Evolutionary conservation across 2,329 filamentous ascomycete genomes (phyloP).

Genomic region (Westerdykella aurantiaca): DNA sequence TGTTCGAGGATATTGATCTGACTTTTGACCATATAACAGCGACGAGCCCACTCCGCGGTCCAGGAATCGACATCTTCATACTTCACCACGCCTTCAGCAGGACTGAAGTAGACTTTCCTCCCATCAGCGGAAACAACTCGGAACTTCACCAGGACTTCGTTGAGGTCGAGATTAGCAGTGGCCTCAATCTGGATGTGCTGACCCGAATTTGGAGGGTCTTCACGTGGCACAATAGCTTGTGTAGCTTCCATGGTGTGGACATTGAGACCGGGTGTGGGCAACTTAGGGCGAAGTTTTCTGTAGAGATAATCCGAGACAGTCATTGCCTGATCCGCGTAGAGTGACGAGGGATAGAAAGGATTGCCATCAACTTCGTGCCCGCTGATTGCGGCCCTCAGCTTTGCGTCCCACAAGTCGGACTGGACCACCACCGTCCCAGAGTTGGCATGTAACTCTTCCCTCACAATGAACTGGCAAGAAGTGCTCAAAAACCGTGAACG

Average conservation of each 20-base stretch:
- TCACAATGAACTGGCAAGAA: constrained; percentile 59
- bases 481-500: constrained; percentile 57
- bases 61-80: constrained; percentile 57
- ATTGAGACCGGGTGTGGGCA: constrained; percentile 55
- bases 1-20: constrained; percentile 61
- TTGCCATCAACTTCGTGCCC: constrained; percentile 65
- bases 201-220: constrained; percentile 43
- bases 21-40: constrained; percentile 53
- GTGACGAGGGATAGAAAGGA: constrained; percentile 58
- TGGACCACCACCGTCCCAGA: constrained; percentile 57
- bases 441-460: constrained; percentile 57
- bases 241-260: constrained; percentile 62
- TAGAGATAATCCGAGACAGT: constrained; percentile 63
- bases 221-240: constrained; percentile 61
- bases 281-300: constrained; percentile 55
- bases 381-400: constrained; percentile 56
- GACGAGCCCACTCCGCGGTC: constrained; percentile 61
- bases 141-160: constrained; percentile 51
- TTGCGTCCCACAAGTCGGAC: constrained; percentile 59
- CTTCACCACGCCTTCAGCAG: constrained; percentile 57
- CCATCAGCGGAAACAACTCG: constrained; percentile 57
- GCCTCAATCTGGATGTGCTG: constrained; percentile 59
- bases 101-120: constrained; percentile 51
- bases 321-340: constrained; percentile 60
- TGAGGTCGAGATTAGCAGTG: constrained; percentile 53